Base-by-base conservation (phyloP, 495 filamentous ascomycete genomes). In the Lindgomyces ingoldianus region DNA sequence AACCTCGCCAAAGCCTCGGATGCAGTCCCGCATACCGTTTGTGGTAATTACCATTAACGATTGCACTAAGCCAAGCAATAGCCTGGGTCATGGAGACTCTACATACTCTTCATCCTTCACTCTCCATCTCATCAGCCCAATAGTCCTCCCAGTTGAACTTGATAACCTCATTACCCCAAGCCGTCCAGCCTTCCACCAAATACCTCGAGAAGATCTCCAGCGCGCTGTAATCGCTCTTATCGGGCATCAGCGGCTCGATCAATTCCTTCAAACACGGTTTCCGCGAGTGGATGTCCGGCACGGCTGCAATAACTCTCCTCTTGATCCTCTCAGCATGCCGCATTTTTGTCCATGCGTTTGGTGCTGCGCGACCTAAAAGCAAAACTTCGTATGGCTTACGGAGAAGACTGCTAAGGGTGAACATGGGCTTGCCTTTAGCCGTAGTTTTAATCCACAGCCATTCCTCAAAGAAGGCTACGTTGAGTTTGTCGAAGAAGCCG, bases 381-480 rank as follows among this genome's bases (percentile, higher is more conserved):
- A 96, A 70, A 47, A 91, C 78, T 75, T 98, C 93, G 74, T 93
- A 98, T 4, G 93, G 92, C 72, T 89, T 92, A 69, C 90, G 78
- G 89, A 87, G 93, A 3, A 81, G 66, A 2, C 86, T 83, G 50
- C 89, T 83, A 3, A 95, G n/a, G n/a, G 78, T 73, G 24, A 81
- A 82, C 16, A 96, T 78, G 0, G 91, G 87, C 64, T 90, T 81
- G 0, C 94, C 94, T 0, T 75, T 50, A 0, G 70, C 72, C 0
- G 94, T 96, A 10, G 85, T 83, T 74, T 98, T 98, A 36, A 96
- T 67, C 94, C 94, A 98, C 0, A 88, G 76, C 93, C 93, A 98
- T 78, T 96, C 91, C 50, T 92, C 93, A 16, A 81, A 74, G 21
- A 87, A 68, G 45, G 81, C 73, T 0, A 97, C 78, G 1, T 83